phyloP scores from a whole-genome alignment of 805 yeast species.

The Tetrapisispora pingtungensis region DNA sequence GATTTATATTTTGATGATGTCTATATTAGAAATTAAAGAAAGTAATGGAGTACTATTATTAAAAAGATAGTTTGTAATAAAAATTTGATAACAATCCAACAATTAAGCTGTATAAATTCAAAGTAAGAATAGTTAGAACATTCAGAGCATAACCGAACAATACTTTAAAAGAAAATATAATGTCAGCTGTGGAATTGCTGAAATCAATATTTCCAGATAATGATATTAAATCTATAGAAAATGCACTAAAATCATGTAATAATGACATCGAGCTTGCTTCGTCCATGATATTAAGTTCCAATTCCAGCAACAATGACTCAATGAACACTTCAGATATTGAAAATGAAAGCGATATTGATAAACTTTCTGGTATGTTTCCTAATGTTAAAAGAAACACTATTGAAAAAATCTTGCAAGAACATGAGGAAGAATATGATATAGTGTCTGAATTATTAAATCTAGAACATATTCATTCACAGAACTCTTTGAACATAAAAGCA shows the following conservation, averaged over 20 bases:
- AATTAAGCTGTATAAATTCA: not conserved
- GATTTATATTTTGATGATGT: too few species aligned
- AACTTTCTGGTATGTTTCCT: conserved; percentile 39
- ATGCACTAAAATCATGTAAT: conserved; percentile 9
- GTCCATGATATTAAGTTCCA: not conserved
- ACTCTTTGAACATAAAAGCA: not conserved
- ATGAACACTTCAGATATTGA: not conserved
- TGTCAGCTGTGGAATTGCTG: not conserved
- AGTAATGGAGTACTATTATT: too few species aligned
- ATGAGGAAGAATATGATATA: conserved; percentile 16
- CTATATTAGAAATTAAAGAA: too few species aligned
- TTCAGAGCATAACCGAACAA: too few species aligned
- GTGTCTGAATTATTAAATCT: conserved; percentile 13
- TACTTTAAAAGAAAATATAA: not conserved
- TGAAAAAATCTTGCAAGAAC: conserved; percentile 22
- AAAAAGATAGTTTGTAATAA: too few species aligned
- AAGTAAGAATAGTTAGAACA: too few species aligned
- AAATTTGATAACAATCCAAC: too few species aligned
- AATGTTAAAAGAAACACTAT: conserved; percentile 27
- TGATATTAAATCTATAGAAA: conserved; percentile 4
- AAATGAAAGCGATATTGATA: not conserved
- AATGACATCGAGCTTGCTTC: conserved; percentile 2
- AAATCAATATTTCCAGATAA: conserved; percentile 18
- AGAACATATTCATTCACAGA: conserved; percentile 11
- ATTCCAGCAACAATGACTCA: not conserved